Percentiles rank a stretch among this genome's conserved stretches.
These are phyloP conservation scores for Boletellus sp. DNA, from an alignment of 768 basidiomycete genomes.

Conservation along the genomic window DNA sequence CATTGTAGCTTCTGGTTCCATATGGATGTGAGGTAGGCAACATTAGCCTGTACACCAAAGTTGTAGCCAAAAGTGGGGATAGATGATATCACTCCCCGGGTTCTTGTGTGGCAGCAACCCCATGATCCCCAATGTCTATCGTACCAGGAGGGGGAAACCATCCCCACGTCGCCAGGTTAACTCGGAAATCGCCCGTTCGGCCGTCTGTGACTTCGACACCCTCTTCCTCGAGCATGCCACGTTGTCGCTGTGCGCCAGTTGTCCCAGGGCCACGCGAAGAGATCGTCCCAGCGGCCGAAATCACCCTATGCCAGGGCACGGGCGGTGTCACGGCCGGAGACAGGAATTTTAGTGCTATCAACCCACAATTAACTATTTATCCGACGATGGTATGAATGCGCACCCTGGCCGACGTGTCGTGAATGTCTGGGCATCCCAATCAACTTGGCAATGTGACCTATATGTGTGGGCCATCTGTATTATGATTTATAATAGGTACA, in stretches of 20 bases:
- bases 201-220: conserved; percentile 70
- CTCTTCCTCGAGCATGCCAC: conserved; percentile 73
- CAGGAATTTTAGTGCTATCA: conserved; percentile 72
- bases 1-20: not conserved
- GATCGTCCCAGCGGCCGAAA: conserved; percentile 65
- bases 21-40: too few relatives aligned
- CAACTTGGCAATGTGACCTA: conserved; percentile 77
- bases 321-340: conserved; percentile 55
- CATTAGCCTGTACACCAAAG: too few relatives aligned
- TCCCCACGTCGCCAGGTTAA: conserved; percentile 56
- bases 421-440: conserved; percentile 78
- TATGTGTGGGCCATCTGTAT: not conserved
- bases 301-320: conserved; percentile 80
- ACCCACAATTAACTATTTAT: not conserved
- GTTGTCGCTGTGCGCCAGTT: conserved; percentile 69
- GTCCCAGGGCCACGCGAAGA: conserved; percentile 86
- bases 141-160: conserved; percentile 56
- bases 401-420: conserved; percentile 81
- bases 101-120: not conserved
- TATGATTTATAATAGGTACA: conserved; percentile 2
- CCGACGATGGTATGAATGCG: conserved; percentile 4
- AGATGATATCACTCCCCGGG: not conserved
- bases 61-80: too few relatives aligned
- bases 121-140: conserved; percentile 18
- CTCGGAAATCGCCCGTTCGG: conserved; percentile 52